Conservation (phyloP, 2,329 filamentous ascomycete species). For the Orbilia blumenaviensis region DNA sequence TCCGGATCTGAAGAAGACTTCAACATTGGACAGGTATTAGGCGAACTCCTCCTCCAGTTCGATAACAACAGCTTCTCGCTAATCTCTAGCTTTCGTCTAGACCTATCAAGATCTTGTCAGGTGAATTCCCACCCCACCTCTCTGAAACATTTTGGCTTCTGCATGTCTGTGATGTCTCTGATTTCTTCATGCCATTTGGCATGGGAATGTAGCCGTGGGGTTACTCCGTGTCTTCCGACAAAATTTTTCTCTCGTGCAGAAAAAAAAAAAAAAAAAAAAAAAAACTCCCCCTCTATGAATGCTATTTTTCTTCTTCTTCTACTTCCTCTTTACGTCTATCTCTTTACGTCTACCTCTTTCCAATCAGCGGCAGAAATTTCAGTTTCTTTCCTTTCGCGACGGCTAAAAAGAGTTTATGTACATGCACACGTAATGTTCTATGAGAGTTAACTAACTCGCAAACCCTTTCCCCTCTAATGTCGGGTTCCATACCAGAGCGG, state of each 20-base stretch:
- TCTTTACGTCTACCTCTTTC: background rate
- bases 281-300: background rate
- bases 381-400: background rate
- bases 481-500: constrained; percentile 36
- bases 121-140: constrained; percentile 28
- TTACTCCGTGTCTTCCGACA: background rate
- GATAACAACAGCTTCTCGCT: constrained; percentile 28
- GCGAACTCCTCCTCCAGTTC: constrained; percentile 41
- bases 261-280: no score
- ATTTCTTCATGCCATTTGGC: constrained; percentile 9
- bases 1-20: constrained; percentile 46
- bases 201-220: constrained; percentile 17
- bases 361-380: background rate
- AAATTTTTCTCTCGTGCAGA: background rate
- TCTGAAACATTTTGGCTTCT: constrained; percentile 4
- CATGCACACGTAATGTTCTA: constrained; percentile 19
- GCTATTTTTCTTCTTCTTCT: background rate
- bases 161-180: background rate
- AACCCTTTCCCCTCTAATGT: constrained; percentile 9
- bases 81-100: constrained; percentile 45
- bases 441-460: constrained; percentile 4
- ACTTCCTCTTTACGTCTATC: background rate
- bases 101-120: constrained; percentile 54
- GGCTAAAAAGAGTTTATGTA: background rate
- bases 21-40: constrained; percentile 51